phyloP scores from a whole-genome alignment of 805 yeast genomes.

The Nematodospora valgi region DNA sequence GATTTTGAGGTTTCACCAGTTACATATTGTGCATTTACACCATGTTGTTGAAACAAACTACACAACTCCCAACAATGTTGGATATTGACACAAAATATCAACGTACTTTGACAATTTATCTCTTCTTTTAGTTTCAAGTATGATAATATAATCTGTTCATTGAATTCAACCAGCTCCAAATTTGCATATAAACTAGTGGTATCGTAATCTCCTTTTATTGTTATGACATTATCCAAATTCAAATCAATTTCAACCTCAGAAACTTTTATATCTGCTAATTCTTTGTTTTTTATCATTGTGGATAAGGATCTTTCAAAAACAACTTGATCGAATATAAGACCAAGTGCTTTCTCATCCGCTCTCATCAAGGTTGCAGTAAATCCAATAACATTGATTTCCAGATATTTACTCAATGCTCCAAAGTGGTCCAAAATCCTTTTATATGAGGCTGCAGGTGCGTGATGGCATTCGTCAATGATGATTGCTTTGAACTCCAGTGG shows the following conservation, averaged over 20 bases:
- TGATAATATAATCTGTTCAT: conserved; percentile 54
- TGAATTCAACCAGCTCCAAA: conserved; percentile 53
- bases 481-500: conserved; percentile 66
- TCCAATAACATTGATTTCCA: conserved; percentile 63
- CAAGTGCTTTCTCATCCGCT: conserved; percentile 63
- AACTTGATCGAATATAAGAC: conserved; percentile 63
- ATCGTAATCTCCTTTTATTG: conserved; percentile 51
- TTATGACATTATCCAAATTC: conserved; percentile 35
- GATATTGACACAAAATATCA: conserved; percentile 76
- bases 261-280: conserved; percentile 67
- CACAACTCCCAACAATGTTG: conserved; percentile 59
- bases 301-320: conserved; percentile 64
- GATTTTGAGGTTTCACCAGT: conserved; percentile 58
- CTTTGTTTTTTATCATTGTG: conserved; percentile 65
- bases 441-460: conserved; percentile 75
- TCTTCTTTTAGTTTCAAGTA: conserved; percentile 36
- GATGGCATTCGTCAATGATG: conserved; percentile 91
- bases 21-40: conserved; percentile 68
- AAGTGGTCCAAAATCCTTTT: conserved; percentile 56
- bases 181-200: conserved; percentile 47
- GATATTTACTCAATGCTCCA: conserved; percentile 37
- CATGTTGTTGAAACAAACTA: conserved; percentile 50
- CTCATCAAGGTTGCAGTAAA: conserved; percentile 86
- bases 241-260: conserved; percentile 50
- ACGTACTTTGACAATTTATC: conserved; percentile 52